A percentile compares a stretch with the other conserved stretches of the same genome.
Evolutionary conservation across 768 basidiomycete genomes (phyloP).

Genomic region (Pleurotus djamor): DNA sequence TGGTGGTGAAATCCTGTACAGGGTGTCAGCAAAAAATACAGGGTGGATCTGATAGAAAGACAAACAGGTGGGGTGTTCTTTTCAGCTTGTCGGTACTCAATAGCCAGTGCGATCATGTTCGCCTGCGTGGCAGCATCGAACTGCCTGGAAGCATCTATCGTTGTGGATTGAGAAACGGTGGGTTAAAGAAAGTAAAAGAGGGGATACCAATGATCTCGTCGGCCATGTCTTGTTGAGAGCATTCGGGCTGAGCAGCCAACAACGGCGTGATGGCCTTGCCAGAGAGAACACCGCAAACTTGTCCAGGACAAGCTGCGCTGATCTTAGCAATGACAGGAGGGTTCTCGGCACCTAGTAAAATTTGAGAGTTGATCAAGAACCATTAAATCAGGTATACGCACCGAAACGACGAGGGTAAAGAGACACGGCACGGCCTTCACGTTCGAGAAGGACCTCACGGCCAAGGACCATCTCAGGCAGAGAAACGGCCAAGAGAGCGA

Average conservation of each 20-base stretch:
- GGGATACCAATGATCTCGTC: constrained; percentile 52
- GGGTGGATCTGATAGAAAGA: neutral
- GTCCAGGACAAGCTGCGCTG: constrained; percentile 42
- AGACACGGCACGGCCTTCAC: constrained; percentile 39
- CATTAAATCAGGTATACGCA: neutral
- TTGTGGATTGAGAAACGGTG: neutral
- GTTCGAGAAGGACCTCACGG: constrained; percentile 46
- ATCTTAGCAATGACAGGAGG: constrained; percentile 46
- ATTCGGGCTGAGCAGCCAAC: constrained; percentile 49
- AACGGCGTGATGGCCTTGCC: constrained; percentile 52
- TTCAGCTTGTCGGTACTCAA: constrained; percentile 52
- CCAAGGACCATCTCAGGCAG: constrained; percentile 23
- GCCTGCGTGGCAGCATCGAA: constrained; percentile 49
- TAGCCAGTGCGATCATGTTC: constrained; percentile 50
- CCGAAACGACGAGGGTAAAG: constrained; percentile 54
- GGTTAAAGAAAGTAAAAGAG: neutral
- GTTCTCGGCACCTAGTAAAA: constrained; percentile 33
- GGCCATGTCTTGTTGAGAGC: constrained; percentile 56
- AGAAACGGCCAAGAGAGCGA: constrained; percentile 17
- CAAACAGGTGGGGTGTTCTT: constrained; percentile 53
- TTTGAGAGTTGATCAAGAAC: neutral
- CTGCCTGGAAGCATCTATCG: constrained; percentile 47
- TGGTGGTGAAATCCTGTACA: constrained; percentile 44
- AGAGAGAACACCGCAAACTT: constrained; percentile 46
- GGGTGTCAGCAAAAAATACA: neutral